These are phyloP conservation scores for Diplodia sapinea DNA, from an alignment of 2,329 filamentous ascomycete species.

Conservation along the genomic window DNA sequence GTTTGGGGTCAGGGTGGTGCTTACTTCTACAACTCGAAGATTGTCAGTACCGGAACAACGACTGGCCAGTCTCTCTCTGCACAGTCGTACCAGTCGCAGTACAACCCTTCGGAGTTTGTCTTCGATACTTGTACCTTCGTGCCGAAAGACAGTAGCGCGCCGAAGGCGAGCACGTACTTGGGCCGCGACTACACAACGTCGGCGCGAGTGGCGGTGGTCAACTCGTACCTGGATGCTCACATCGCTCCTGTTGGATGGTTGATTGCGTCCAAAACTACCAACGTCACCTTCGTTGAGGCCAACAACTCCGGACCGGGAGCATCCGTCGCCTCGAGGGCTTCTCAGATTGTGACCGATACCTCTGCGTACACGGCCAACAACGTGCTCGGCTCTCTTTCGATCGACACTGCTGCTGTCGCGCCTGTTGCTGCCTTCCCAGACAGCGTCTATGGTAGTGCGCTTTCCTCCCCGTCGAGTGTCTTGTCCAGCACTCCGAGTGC, in stretches of 20 bases:
- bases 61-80: constrained; percentile 2
- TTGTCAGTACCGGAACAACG: constrained; percentile 1
- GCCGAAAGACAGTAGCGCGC: neutral
- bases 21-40: constrained; percentile 23
- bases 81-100: constrained; percentile 18
- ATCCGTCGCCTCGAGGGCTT: neutral
- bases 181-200: constrained; percentile 15
- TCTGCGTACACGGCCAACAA: neutral
- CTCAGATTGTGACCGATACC: constrained; percentile 5
- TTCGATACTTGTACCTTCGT: constrained; percentile 11
- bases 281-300: constrained; percentile 17
- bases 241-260: constrained; percentile 13
- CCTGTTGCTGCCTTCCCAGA: constrained; percentile 12
- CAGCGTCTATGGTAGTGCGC: neutral
- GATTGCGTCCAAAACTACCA: constrained; percentile 14
- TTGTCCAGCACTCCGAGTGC: constrained; percentile 18
- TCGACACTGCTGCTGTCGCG: neutral
- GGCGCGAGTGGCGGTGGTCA: constrained; percentile 6
- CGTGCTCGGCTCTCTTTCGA: constrained; percentile 10
- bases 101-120: constrained; percentile 5
- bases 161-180: constrained; percentile 10
- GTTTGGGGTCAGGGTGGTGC: constrained; percentile 17
- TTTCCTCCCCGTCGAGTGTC: constrained; percentile 15
- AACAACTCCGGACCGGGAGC: constrained; percentile 13
- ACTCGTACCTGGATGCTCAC: constrained; percentile 11